Conservation (phyloP, 2,329 filamentous ascomycete species). For the Neonectria coccinea region DNA sequence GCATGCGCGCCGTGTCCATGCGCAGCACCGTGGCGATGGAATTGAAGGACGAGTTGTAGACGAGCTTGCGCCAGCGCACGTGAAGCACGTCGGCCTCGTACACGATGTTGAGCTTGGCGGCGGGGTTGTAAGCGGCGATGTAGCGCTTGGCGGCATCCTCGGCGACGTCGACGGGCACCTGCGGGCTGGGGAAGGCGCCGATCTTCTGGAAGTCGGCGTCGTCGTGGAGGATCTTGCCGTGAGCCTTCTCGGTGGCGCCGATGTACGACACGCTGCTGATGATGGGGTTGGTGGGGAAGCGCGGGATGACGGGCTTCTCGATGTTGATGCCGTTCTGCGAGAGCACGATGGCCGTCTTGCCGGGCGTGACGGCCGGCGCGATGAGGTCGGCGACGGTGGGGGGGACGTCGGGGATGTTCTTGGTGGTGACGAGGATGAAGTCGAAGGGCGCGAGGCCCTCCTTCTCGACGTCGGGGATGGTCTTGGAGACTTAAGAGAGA, state of each 20-base stretch:
- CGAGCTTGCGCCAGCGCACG: conserved; percentile 63
- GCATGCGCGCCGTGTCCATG: conserved; percentile 63
- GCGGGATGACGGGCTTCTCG: conserved; percentile 62
- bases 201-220: conserved; percentile 63
- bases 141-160: conserved; percentile 55
- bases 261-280: conserved; percentile 66
- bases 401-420: conserved; percentile 66
- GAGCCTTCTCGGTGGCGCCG: conserved; percentile 60
- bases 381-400: conserved; percentile 63
- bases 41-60: conserved; percentile 65
- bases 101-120: conserved; percentile 56
- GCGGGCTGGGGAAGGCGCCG: conserved; percentile 60
- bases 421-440: conserved; percentile 68
- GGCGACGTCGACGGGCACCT: conserved; percentile 40
- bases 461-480: conserved; percentile 57
- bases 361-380: conserved; percentile 61
- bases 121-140: conserved; percentile 59
- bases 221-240: conserved; percentile 64
- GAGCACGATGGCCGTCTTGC: conserved; percentile 65
- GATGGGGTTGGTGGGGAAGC: conserved; percentile 64
- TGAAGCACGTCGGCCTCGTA: conserved; percentile 57
- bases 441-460: conserved; percentile 56
- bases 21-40: conserved; percentile 63
- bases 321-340: conserved; percentile 75
- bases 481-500: conserved; percentile 57